Evolutionary conservation across 2,329 filamentous ascomycete species (phyloP).

Genomic region (Zasmidium cellare): DNA sequence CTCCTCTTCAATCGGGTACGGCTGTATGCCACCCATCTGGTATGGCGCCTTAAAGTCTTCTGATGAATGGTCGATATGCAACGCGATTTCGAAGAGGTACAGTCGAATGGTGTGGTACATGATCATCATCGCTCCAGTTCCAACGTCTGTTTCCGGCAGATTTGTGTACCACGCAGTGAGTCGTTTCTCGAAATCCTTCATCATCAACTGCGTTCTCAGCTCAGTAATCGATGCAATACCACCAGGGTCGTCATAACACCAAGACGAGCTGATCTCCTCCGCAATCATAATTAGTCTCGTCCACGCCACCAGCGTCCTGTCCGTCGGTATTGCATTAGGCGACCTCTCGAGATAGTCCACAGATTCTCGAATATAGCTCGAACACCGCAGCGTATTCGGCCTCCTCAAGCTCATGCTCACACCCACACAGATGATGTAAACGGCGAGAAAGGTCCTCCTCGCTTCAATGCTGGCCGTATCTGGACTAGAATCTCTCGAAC

Average conservation of each 20-base stretch:
- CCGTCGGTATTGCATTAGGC: conserved; percentile 57
- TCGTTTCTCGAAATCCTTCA: conserved; percentile 66
- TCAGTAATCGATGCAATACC: conserved; percentile 57
- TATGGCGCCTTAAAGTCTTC: conserved; percentile 53
- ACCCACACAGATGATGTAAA: conserved; percentile 61
- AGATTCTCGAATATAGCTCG: conserved; percentile 61
- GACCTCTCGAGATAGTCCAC: conserved; percentile 57
- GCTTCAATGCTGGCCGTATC: conserved; percentile 58
- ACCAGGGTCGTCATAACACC: conserved; percentile 65
- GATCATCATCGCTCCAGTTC: conserved; percentile 61
- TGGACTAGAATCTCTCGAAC: conserved; percentile 28
- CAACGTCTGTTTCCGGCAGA: conserved; percentile 41
- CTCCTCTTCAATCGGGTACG: conserved; percentile 30
- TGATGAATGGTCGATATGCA: conserved; percentile 63
- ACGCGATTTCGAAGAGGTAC: conserved; percentile 74
- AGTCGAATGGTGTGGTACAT: conserved; percentile 66
- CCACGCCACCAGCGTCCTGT: conserved; percentile 60
- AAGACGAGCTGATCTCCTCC: conserved; percentile 68
- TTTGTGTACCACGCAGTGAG: conserved; percentile 60
- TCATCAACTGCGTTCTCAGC: conserved; percentile 62
- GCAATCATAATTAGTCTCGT: conserved; percentile 63
- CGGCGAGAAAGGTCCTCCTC: conserved; percentile 60
- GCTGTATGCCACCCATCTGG: conserved; percentile 48
- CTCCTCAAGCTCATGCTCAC: conserved; percentile 63
- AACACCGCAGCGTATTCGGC: conserved; percentile 61